These are phyloP conservation scores for Chenopodium quinoa DNA, from an alignment of 148 eudicot species.

Conservation along the genomic window DNA sequence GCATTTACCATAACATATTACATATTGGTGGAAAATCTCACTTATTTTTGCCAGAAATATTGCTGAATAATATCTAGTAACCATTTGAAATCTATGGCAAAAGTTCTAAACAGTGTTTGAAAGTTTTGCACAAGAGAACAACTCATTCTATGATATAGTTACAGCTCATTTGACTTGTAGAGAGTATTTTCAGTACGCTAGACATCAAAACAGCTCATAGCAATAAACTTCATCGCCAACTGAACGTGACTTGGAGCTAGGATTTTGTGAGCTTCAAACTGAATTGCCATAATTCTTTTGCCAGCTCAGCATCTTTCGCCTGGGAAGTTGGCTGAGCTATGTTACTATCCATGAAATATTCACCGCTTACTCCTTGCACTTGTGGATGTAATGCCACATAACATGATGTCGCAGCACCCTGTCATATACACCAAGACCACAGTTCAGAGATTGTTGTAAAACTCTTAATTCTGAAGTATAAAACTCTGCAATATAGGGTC, in stretches of 20 bases:
- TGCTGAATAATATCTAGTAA: neutral
- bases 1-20: neutral
- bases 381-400: constrained; percentile 70
- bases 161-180: neutral
- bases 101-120: neutral
- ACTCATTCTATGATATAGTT: neutral
- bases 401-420: constrained; percentile 80
- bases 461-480: too few relatives aligned
- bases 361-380: constrained; percentile 50
- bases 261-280: constrained; percentile 41
- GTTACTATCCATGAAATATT: constrained; percentile 68
- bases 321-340: constrained; percentile 38
- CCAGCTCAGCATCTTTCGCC: constrained; percentile 47
- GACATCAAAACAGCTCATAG: neutral
- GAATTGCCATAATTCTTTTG: constrained; percentile 69
- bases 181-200: neutral
- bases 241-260: neutral
- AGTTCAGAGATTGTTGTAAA: neutral
- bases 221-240: neutral
- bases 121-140: too few relatives aligned
- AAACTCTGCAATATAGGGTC: neutral
- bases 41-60: too few relatives aligned
- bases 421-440: neutral
- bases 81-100: neutral
- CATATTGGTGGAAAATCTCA: too few relatives aligned